Evolutionary conservation across 495 filamentous ascomycete genomes (phyloP).

Genomic region (Aspergillus avenaceus): DNA sequence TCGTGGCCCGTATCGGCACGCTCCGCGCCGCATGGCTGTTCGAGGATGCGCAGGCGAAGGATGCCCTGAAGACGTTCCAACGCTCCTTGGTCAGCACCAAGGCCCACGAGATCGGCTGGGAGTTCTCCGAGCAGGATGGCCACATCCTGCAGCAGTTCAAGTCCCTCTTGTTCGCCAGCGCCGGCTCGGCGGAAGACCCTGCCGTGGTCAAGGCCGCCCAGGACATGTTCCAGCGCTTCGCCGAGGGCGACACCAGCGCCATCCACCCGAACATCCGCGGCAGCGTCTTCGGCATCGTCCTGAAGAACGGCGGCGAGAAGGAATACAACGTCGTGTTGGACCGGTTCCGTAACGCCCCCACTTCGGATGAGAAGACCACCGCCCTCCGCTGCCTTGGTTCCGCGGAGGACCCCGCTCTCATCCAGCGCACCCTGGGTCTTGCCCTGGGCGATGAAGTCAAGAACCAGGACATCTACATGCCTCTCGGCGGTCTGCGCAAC

Average conservation of each 20-base stretch:
- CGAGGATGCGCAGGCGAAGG: slow-evolving; percentile 66
- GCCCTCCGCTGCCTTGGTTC: slow-evolving; percentile 83
- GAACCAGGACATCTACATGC: slow-evolving; percentile 94
- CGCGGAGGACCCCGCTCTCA: slow-evolving; percentile 70
- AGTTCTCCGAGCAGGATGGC: slow-evolving; percentile 75
- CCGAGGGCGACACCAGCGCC: slow-evolving; percentile 51
- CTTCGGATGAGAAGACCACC: slow-evolving; percentile 93
- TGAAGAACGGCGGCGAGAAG: slow-evolving; percentile 58
- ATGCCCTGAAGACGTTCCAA: slow-evolving; percentile 79
- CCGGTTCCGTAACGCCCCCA: slow-evolving; percentile 79
- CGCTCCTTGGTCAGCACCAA: slow-evolving; percentile 68
- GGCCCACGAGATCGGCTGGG: slow-evolving; percentile 84
- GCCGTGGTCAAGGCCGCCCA: slow-evolving; percentile 54
- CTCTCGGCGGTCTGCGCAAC: slow-evolving; percentile 68
- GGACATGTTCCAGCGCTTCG: slow-evolving; percentile 62
- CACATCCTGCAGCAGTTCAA: slow-evolving; percentile 88
- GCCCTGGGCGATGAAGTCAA: slow-evolving; percentile 81
- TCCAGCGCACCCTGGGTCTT: slow-evolving; percentile 72
- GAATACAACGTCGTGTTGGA: slow-evolving; percentile 71
- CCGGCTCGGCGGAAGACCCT: slow-evolving; percentile 57
- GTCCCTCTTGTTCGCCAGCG: slow-evolving; percentile 58
- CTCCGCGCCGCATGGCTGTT: slow-evolving; percentile 86
- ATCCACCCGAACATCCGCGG: slow-evolving; percentile 66
- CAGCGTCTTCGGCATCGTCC: slow-evolving; percentile 58
- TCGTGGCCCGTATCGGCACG: slow-evolving; percentile 67